These are phyloP conservation scores for Magnaporthiopsis poae DNA, from an alignment of 2,329 filamentous ascomycete genomes.

Conservation along the genomic window DNA sequence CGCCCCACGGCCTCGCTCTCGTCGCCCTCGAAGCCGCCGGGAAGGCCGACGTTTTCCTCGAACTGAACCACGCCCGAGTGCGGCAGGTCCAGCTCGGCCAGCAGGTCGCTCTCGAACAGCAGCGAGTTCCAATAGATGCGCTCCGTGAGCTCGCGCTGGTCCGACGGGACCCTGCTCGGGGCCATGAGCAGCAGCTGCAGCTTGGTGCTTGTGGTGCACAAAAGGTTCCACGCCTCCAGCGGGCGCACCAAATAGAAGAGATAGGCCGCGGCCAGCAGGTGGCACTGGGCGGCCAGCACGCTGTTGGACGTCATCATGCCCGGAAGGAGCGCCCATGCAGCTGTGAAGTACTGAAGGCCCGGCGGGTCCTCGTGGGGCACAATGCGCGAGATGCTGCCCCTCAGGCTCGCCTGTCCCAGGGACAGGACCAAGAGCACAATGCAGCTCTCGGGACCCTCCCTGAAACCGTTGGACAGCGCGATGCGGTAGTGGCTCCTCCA, in stretches of 20 bases:
- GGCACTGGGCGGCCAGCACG: slow-evolving; percentile 68
- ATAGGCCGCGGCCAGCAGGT: slow-evolving; percentile 71
- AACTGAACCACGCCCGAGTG: slow-evolving; percentile 76
- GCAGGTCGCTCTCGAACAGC: slow-evolving; percentile 69
- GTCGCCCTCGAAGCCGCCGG: slow-evolving; percentile 67
- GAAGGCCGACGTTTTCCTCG: slow-evolving; percentile 69
- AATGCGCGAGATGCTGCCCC: slow-evolving; percentile 66
- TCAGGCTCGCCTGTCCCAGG: slow-evolving; percentile 64
- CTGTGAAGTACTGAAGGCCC: slow-evolving; percentile 69
- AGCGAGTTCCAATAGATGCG: slow-evolving; percentile 78
- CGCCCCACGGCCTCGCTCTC: slow-evolving; percentile 54
- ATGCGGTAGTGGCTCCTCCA: slow-evolving; percentile 68
- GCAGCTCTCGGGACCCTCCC: slow-evolving; percentile 71
- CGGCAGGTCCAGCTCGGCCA: slow-evolving; percentile 70
- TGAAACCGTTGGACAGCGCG: slow-evolving; percentile 65
- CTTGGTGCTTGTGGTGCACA: slow-evolving; percentile 73
- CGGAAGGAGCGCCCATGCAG: slow-evolving; percentile 68
- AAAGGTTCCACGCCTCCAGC: slow-evolving; percentile 70
- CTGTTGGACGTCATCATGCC: slow-evolving; percentile 72
- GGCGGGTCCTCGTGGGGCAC: slow-evolving; percentile 61
- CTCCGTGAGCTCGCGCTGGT: slow-evolving; percentile 63
- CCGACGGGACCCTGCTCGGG: slow-evolving; percentile 58
- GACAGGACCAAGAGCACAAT: slow-evolving; percentile 70
- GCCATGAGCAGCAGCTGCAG: slow-evolving; percentile 68
- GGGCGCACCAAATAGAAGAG: slow-evolving; percentile 74